Base-by-base conservation (phyloP, 1,139 yeast genomes). In the Kurtzmaniella natalensis region DNA sequence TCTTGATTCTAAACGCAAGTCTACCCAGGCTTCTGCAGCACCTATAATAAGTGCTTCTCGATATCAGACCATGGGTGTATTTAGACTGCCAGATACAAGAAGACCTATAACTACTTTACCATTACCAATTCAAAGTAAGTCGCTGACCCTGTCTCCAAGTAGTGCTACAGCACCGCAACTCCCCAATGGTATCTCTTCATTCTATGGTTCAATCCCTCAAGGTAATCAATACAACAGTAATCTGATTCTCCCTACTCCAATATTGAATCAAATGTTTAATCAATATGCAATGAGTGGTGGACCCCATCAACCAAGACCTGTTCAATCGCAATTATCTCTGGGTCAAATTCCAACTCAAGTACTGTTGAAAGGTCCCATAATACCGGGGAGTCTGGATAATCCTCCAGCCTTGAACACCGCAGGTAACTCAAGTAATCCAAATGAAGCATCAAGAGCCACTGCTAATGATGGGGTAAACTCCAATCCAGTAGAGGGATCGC, bases 101-200 rank as follows among this genome's bases (percentile, higher is more conserved):
- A 64, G 61, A 38, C 67, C 70, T 14, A 45, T 51, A 14, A 44
- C 51, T 7, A 54, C 61, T 3, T 51, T 69, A 33, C 73, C 72
- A 9, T 40, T 66, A 18, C 72, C 73, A 2, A 52, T 61, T 17
- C 61, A 56, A 10, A 50, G 57, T 37, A 66, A 66, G 45, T 64
- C 70, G 10, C 72, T 62, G 46, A 63, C 71, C 1, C 57, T 64
- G 24, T 64, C 72, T n/a, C 75, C 75, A 1, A 52, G 63, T 7
- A 58, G 64, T 38, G 67, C 70, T 2, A 57, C 66, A 4, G 72
- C 68, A 5, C 72, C 72, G 5, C 51, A 5, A 21, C 48, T 64
- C 14, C 71, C 71, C 0, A 44, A 44, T 31, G 56, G 57, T 3
- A 38, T 48, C 38, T 36, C 50, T 7, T 42, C 50, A 33, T 57